phyloP scores from a whole-genome alignment of 2,329 filamentous ascomycete genomes.

The Colletotrichum liaoningense region DNA sequence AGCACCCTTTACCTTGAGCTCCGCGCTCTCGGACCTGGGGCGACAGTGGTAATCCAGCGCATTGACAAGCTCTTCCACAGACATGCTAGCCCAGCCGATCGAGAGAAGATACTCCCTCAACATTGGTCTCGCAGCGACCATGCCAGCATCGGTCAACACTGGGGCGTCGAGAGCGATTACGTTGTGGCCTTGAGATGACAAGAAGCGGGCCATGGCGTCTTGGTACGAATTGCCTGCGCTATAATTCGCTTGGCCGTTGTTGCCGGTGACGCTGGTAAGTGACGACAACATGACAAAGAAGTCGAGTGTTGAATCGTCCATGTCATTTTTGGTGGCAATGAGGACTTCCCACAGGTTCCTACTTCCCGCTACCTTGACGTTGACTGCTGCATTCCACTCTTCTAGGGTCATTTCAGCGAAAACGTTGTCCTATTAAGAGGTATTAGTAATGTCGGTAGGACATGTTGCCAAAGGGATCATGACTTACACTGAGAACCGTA shows the following conservation, averaged over 20 bases:
- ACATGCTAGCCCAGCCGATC: conserved; percentile 21
- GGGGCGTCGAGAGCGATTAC: conserved; percentile 62
- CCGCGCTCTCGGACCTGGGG: not conserved
- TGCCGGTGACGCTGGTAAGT: conserved; percentile 41
- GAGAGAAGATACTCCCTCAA: conserved; percentile 15
- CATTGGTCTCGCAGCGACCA: conserved; percentile 35
- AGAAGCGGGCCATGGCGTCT: conserved; percentile 53
- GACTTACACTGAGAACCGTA: conserved; percentile 50
- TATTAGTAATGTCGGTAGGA: not conserved
- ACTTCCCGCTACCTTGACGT: conserved; percentile 49
- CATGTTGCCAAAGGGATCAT: not conserved
- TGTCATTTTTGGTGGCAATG: not conserved
- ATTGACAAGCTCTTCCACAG: conserved; percentile 9
- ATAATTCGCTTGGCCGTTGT: conserved; percentile 55
- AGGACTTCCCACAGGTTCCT: conserved; percentile 45
- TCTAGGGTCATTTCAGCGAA: conserved; percentile 44
- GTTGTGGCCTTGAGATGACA: conserved; percentile 50
- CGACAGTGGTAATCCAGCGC: conserved; percentile 3
- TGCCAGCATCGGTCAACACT: conserved; percentile 43
- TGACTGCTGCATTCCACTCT: conserved; percentile 38
- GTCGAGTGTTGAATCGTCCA: conserved; percentile 39
- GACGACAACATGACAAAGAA: conserved; percentile 52
- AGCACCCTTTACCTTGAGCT: not conserved
- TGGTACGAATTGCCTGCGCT: conserved; percentile 56
- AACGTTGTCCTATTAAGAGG: conserved; percentile 41